A percentile compares a stretch with the other conserved stretches of the same genome.
Conservation (phyloP, 495 filamentous ascomycete species). For the Aspergillus taichungensis region DNA sequence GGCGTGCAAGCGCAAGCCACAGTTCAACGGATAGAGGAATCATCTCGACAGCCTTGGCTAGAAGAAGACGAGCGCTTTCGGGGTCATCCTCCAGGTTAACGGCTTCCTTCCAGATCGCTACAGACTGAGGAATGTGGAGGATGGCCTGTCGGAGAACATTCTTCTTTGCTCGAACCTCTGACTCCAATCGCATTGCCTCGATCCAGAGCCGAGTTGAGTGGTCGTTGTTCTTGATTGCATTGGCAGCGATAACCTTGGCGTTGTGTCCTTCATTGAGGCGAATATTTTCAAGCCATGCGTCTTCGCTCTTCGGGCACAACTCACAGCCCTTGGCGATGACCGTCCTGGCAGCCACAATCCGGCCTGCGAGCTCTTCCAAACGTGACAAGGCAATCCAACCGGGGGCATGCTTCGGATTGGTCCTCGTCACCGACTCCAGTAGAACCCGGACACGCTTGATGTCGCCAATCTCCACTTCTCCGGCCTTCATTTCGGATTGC, state of each 20-base stretch:
- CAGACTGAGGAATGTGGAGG: constrained; percentile 82
- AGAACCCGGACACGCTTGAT: constrained; percentile 92
- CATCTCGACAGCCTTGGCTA: constrained; percentile 89
- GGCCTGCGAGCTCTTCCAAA: constrained; percentile 85
- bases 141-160: constrained; percentile 82
- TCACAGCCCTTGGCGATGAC: constrained; percentile 80
- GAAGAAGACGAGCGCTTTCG: constrained; percentile 72
- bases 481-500: constrained; percentile 66
- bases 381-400: constrained; percentile 95
- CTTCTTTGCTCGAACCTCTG: constrained; percentile 71
- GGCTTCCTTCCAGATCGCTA: constrained; percentile 93
- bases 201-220: constrained; percentile 87
- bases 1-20: constrained; percentile 84
- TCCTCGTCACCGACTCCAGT: constrained; percentile 88
- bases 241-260: constrained; percentile 90
- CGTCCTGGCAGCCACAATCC: constrained; percentile 75
- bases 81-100: constrained; percentile 90
- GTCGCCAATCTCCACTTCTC: constrained; percentile 80
- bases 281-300: constrained; percentile 93
- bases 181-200: constrained; percentile 89
- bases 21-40: constrained; percentile 89
- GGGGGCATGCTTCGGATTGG: constrained; percentile 90
- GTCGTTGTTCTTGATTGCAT: constrained; percentile 83
- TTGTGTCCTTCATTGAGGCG: constrained; percentile 85
- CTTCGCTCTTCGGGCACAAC: constrained; percentile 86